Conservation (phyloP, 2,329 filamentous ascomycete species). For the Ambrosiella xylebori region DNA sequence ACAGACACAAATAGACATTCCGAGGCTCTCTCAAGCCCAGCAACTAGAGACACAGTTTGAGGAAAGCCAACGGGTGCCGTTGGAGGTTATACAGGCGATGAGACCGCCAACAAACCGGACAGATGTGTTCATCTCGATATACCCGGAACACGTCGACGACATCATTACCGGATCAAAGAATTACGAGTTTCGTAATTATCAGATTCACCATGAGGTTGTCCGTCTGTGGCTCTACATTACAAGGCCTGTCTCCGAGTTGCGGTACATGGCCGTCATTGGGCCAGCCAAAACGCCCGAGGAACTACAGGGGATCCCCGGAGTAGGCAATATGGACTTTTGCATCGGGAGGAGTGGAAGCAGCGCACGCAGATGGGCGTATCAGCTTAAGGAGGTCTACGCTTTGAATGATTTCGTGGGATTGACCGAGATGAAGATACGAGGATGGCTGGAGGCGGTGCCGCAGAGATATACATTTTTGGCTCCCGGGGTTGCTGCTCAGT, state of each 20-base stretch:
- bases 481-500: constrained; percentile 37
- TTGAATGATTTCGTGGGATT: constrained; percentile 41
- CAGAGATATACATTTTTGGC: constrained; percentile 35
- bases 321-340: constrained; percentile 37
- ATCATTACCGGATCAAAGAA: constrained; percentile 34
- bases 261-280: constrained; percentile 41
- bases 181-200: constrained; percentile 39
- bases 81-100: constrained; percentile 30
- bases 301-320: constrained; percentile 26
- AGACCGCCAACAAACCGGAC: constrained; percentile 31
- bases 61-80: constrained; percentile 35
- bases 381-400: constrained; percentile 40
- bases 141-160: constrained; percentile 27
- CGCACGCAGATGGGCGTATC: constrained; percentile 29
- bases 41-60: background rate
- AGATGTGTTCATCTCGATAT: constrained; percentile 36
- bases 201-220: constrained; percentile 34
- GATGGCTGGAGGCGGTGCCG: constrained; percentile 35
- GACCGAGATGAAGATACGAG: constrained; percentile 32
- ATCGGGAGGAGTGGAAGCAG: constrained; percentile 14
- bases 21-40: too few relatives aligned
- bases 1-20: background rate
- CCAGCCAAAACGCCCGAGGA: constrained; percentile 29
- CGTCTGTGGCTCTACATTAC: constrained; percentile 48
- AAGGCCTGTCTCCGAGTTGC: constrained; percentile 28